Evolutionary conservation across 1,284 basidiomycete species (phyloP).

Genomic region (Papiliotrema fonsecae): DNA sequence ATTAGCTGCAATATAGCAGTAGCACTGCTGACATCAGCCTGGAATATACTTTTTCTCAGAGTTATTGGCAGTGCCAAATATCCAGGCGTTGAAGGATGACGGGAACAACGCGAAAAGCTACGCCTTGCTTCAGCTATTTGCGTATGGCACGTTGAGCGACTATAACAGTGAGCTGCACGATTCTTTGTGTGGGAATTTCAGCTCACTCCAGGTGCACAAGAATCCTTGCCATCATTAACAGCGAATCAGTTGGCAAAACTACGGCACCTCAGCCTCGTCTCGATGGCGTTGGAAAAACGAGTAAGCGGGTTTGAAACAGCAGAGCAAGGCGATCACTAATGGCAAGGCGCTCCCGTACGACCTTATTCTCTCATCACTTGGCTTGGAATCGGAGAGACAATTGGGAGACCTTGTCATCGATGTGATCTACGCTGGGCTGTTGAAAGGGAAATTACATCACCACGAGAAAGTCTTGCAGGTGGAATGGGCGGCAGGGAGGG

Average conservation of each 20-base stretch:
- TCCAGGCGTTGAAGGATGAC: conserved; percentile 69
- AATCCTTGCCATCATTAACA: too few relatives aligned
- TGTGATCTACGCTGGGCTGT: conserved; percentile 80
- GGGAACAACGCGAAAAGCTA: conserved; percentile 60
- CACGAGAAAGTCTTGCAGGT: conserved; percentile 79
- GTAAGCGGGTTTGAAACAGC: too few relatives aligned
- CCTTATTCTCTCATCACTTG: conserved; percentile 48
- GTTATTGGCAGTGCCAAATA: conserved; percentile 71
- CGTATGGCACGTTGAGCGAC: conserved; percentile 77
- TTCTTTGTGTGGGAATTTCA: too few relatives aligned
- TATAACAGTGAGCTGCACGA: conserved; percentile 54
- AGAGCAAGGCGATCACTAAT: background rate
- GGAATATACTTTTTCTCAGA: conserved; percentile 89
- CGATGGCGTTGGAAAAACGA: too few relatives aligned
- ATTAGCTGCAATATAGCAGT: too few relatives aligned
- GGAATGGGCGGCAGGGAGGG: conserved; percentile 84
- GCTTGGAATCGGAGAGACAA: conserved; percentile 69
- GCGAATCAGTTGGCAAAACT: conserved; percentile 84
- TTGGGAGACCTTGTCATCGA: conserved; percentile 96
- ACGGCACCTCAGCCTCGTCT: conserved; percentile 83
- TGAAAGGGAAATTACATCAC: conserved; percentile 87
- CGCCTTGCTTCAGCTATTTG: conserved; percentile 73
- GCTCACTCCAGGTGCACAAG: too few relatives aligned
- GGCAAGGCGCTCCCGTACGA: conserved; percentile 30
- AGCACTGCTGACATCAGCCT: conserved; percentile 46